Conservation (phyloP, 345 rosid species). For the Carallia pectinifolia region DNA sequence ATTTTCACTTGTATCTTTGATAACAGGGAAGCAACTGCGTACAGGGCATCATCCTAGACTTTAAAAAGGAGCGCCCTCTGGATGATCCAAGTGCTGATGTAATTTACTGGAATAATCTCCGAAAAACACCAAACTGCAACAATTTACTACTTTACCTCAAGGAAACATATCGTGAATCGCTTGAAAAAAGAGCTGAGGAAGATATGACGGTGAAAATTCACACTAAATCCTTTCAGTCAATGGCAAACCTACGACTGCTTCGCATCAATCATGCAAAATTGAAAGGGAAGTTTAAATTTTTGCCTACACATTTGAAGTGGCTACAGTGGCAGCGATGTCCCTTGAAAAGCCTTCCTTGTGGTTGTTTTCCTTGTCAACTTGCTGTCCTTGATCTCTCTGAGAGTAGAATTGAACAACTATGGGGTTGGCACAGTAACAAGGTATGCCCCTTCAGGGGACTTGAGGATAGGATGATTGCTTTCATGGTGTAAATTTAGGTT, state of each 20-base stretch:
- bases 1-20: background rate
- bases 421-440: slow-evolving; percentile 22
- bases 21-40: slow-evolving; percentile 43
- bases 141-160: slow-evolving; percentile 21
- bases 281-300: slow-evolving; percentile 45
- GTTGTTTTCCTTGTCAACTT: slow-evolving; percentile 36
- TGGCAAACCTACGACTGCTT: slow-evolving; percentile 60
- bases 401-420: slow-evolving; percentile 44
- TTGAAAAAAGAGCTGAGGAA: slow-evolving; percentile 14
- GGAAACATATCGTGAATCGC: slow-evolving; percentile 7
- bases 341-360: slow-evolving; percentile 41
- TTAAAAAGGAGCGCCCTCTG: slow-evolving; percentile 12
- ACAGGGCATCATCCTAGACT: slow-evolving; percentile 47
- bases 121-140: background rate
- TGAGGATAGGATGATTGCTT: background rate
- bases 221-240: slow-evolving; percentile 39
- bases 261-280: slow-evolving; percentile 52
- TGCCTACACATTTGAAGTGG: slow-evolving; percentile 60
- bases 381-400: slow-evolving; percentile 76
- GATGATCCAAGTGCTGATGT: slow-evolving; percentile 13
- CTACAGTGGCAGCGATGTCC: slow-evolving; percentile 69
- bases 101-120: slow-evolving; percentile 12
- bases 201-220: slow-evolving; percentile 25
- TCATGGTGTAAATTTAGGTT: too few species aligned
- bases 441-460: slow-evolving; percentile 20